phyloP scores from a whole-genome alignment of 2,329 filamentous ascomycete species.

The Neocatenulostroma microsporum region DNA sequence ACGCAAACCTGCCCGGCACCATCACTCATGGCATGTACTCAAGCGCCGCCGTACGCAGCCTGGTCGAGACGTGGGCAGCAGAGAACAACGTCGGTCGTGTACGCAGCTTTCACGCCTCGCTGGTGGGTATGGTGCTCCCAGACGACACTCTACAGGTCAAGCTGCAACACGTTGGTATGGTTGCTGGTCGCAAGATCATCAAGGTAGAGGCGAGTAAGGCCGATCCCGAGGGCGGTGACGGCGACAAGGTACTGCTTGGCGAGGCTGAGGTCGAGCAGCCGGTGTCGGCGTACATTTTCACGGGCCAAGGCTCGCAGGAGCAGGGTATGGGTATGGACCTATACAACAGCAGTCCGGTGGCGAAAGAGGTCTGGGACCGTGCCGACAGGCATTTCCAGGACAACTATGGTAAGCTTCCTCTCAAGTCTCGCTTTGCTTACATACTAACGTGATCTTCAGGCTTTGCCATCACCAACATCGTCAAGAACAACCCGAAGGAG shows the following conservation, averaged over 20 bases:
- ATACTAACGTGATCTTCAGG: too few relatives aligned
- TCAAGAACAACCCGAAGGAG: constrained; percentile 99
- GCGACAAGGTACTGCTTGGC: constrained; percentile 77
- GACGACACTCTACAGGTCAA: constrained; percentile 93
- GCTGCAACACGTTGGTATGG: constrained; percentile 95
- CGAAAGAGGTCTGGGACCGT: constrained; percentile 93
- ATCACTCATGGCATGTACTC: constrained; percentile 99
- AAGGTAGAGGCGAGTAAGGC: constrained; percentile 95
- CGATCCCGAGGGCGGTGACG: constrained; percentile 85
- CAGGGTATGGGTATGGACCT: constrained; percentile 99
- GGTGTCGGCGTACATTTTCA: constrained; percentile 94
- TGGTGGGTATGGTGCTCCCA: constrained; percentile 97
- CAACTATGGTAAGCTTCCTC: constrained; percentile 95
- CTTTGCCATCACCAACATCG: constrained; percentile 97
- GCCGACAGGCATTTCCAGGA: constrained; percentile 97
- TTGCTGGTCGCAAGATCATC: constrained; percentile 96
- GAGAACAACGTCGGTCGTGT: constrained; percentile 97
- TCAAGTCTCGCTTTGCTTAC: too few relatives aligned
- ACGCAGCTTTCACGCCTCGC: constrained; percentile 88
- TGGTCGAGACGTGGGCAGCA: constrained; percentile 97
- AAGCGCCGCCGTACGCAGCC: constrained; percentile 85
- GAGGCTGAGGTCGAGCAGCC: constrained; percentile 98
- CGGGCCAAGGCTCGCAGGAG: constrained; percentile 94
- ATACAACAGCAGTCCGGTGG: constrained; percentile 87
- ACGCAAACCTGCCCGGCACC: constrained; percentile 89